Percentiles rank a stretch among this genome's conserved stretches.
Evolutionary conservation across 148 eudicot genomes (phyloP).

Genomic region (Chenopodium berlandieri): DNA sequence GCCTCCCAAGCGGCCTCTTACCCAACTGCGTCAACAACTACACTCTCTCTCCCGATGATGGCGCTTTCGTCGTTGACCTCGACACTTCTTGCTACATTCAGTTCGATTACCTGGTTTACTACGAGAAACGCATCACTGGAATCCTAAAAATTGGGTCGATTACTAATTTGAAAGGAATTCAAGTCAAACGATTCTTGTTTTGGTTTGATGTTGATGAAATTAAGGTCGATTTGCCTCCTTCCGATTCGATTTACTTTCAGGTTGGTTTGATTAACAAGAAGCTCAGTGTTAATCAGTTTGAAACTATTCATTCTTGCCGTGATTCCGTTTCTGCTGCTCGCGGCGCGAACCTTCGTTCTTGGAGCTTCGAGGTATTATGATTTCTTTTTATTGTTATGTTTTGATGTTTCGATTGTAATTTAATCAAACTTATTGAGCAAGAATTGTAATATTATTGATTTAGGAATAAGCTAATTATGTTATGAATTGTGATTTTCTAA

Average conservation of each 20-base stretch:
- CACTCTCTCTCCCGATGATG: conserved; percentile 29
- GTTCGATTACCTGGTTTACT: conserved; percentile 44
- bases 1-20: conserved; percentile 65
- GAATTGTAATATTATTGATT: no score
- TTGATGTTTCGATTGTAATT: no score
- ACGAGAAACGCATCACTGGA: conserved; percentile 36
- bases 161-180: conserved; percentile 35
- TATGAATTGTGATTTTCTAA: not conserved
- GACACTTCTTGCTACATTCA: conserved; percentile 33
- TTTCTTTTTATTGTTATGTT: not conserved
- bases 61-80: conserved; percentile 35
- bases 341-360: not conserved
- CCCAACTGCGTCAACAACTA: conserved; percentile 36
- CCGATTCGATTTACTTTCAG: conserved; percentile 66
- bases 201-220: conserved; percentile 48
- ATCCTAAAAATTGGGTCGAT: conserved; percentile 41
- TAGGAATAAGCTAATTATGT: not conserved
- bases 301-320: conserved; percentile 55
- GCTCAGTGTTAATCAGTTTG: conserved; percentile 68
- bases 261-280: conserved; percentile 75
- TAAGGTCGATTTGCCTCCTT: conserved; percentile 60
- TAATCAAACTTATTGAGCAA: no score
- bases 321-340: conserved; percentile 2
- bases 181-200: conserved; percentile 35
- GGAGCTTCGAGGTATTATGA: conserved; percentile 26